These are phyloP conservation scores for Cladosporium sp. DNA, from an alignment of 2,329 filamentous ascomycete genomes.

Conservation along the genomic window DNA sequence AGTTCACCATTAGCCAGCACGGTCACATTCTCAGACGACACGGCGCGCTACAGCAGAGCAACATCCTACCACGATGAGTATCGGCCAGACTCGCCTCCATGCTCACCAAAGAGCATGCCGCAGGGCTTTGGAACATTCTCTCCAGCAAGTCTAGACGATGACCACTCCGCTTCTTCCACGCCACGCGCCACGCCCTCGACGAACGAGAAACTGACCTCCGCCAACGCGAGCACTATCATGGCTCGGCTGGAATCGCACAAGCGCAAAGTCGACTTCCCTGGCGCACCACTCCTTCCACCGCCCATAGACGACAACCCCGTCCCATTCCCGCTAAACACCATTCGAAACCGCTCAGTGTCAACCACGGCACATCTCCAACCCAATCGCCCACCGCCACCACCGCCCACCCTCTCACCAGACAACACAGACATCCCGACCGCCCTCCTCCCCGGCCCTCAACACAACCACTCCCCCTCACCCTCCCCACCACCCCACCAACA, in stretches of 20 bases:
- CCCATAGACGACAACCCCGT: constrained; percentile 3
- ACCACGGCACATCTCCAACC: constrained; percentile 10
- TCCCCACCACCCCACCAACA: no score
- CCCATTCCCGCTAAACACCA: constrained; percentile 9
- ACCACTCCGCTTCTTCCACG: neutral
- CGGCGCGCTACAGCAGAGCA: constrained; percentile 13
- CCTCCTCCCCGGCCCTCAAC: constrained; percentile 3
- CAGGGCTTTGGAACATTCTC: constrained; percentile 15
- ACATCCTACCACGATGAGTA: constrained; percentile 15
- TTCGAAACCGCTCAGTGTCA: constrained; percentile 8
- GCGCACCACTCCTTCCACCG: constrained; percentile 26
- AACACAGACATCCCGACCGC: neutral
- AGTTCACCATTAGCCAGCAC: constrained; percentile 16
- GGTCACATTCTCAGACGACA: constrained; percentile 9
- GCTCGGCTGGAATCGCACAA: constrained; percentile 12
- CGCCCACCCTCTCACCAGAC: no score
- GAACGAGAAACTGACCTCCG: constrained; percentile 26
- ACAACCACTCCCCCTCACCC: no score
- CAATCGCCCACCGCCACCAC: constrained; percentile 16
- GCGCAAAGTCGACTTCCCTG: constrained; percentile 18
- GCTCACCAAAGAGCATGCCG: constrained; percentile 35
- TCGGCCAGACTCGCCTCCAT: constrained; percentile 31
- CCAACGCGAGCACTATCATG: constrained; percentile 32
- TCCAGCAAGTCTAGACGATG: neutral
- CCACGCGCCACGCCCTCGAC: neutral